Evolutionary conservation across 2,329 filamentous ascomycete species (phyloP).

Genomic region (Neofusicoccum ribis): DNA sequence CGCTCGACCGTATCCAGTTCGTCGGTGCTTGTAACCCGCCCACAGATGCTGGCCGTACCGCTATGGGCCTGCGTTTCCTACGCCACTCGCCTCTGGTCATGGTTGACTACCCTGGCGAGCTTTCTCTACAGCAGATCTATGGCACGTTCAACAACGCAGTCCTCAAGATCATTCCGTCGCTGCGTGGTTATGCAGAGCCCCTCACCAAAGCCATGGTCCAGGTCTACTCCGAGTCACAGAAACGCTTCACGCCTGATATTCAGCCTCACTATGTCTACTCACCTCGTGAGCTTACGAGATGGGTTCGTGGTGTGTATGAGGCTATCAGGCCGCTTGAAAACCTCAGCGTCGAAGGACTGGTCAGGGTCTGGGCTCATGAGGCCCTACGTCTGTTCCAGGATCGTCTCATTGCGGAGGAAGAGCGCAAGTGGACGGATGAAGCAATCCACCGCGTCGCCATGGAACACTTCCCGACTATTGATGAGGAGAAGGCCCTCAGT

Average conservation of each 20-base stretch:
- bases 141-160: slow-evolving; percentile 96
- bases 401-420: slow-evolving; percentile 89
- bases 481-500: slow-evolving; percentile 83
- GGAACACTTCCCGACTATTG: slow-evolving; percentile 92
- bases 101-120: slow-evolving; percentile 97
- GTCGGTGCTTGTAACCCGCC: slow-evolving; percentile 98
- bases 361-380: slow-evolving; percentile 98
- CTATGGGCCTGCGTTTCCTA: slow-evolving; percentile 89
- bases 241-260: slow-evolving; percentile 91
- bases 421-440: slow-evolving; percentile 92
- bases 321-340: slow-evolving; percentile 90
- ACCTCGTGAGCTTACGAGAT: slow-evolving; percentile 94
- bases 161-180: slow-evolving; percentile 90
- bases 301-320: slow-evolving; percentile 97
- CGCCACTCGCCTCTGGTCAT: slow-evolving; percentile 98
- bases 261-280: slow-evolving; percentile 99
- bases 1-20: slow-evolving; percentile 95
- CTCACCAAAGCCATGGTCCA: slow-evolving; percentile 97
- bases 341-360: slow-evolving; percentile 83
- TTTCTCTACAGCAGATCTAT: slow-evolving; percentile 95
- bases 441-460: slow-evolving; percentile 82
- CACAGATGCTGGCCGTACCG: slow-evolving; percentile 93
- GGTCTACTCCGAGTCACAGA: slow-evolving; percentile 92
- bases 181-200: slow-evolving; percentile 92
- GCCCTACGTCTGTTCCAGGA: slow-evolving; percentile 95